Evolutionary conservation across 2,329 filamentous ascomycete species (phyloP).

Genomic region (Talaromyces verruculosus): DNA sequence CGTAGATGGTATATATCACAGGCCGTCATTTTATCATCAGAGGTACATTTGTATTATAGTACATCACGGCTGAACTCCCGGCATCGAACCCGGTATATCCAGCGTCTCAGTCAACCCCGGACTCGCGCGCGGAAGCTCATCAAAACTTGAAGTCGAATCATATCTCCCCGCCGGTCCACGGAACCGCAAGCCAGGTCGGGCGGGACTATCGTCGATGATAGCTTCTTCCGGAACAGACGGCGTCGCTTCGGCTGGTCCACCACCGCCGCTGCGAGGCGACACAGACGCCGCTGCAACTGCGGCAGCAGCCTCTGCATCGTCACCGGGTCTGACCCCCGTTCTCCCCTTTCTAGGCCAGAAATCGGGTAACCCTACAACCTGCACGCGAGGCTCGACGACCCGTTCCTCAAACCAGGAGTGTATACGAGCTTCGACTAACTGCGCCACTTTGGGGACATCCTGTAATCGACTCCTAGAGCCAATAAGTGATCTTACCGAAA

Average conservation of each 20-base stretch:
- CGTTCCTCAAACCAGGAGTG: conserved; percentile 68
- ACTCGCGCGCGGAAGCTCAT: conserved; percentile 32
- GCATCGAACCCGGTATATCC: conserved; percentile 43
- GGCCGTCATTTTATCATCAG: background rate
- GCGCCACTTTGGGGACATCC: conserved; percentile 66
- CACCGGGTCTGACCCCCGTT: conserved; percentile 45
- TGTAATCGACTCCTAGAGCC: conserved; percentile 63
- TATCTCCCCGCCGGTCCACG: conserved; percentile 28
- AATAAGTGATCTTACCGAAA: conserved; percentile 64
- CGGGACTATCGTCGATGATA: conserved; percentile 24
- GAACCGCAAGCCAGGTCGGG: conserved; percentile 38
- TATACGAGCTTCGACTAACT: conserved; percentile 63
- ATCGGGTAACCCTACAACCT: conserved; percentile 62
- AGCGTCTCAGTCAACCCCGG: conserved; percentile 40
- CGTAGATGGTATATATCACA: background rate
- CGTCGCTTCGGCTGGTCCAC: conserved; percentile 30
- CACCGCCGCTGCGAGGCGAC: conserved; percentile 34
- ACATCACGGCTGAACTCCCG: conserved; percentile 19
- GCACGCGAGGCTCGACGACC: conserved; percentile 64
- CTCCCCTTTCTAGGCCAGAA: conserved; percentile 61
- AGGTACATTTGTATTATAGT: background rate
- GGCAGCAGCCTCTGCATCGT: conserved; percentile 39
- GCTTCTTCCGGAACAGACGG: conserved; percentile 22
- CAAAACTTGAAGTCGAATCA: conserved; percentile 30
- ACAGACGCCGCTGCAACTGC: conserved; percentile 26